A percentile compares a stretch with the other conserved stretches of the same genome.
Evolutionary conservation across 352 stramenopile genomes (phyloP).

Genomic region (Phytophthora sojae): DNA sequence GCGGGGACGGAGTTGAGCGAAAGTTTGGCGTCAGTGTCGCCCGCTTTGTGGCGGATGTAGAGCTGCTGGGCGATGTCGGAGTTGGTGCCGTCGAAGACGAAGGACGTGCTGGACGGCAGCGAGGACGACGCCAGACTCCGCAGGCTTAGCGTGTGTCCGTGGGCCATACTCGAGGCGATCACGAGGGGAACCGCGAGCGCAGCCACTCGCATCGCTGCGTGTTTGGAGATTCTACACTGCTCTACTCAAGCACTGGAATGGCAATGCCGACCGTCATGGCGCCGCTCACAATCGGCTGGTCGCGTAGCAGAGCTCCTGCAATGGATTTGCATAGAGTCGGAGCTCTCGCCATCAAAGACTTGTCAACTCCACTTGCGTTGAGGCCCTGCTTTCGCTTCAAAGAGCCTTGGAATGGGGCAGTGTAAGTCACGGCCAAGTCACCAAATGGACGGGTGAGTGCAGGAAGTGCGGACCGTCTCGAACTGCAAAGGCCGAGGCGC

Average conservation of each 20-base stretch:
- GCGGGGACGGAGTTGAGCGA: constrained; percentile 14
- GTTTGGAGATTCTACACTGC: not conserved
- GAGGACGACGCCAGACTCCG: not conserved
- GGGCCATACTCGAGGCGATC: not conserved
- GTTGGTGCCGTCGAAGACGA: constrained; percentile 42
- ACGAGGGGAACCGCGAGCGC: not conserved
- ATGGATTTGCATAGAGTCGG: not conserved
- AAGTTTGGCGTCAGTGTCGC: constrained; percentile 15
- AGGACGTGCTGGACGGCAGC: constrained; percentile 3
- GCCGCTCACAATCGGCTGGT: not conserved
- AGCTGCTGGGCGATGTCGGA: constrained; percentile 47
- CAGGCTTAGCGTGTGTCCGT: not conserved
- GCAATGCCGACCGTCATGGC: not conserved
- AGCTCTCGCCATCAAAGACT: not conserved
- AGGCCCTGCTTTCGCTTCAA: too few relatives aligned
- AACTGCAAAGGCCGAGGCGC: not conserved
- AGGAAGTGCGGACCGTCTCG: not conserved
- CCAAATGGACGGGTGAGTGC: not conserved
- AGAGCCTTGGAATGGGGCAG: not conserved
- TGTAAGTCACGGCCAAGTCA: not conserved
- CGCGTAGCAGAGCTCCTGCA: not conserved
- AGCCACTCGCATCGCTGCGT: not conserved
- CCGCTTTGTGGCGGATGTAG: constrained; percentile 32
- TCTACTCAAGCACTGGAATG: not conserved
- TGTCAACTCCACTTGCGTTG: too few relatives aligned